phyloP scores from a whole-genome alignment of 495 filamentous ascomycete species.

The Xylaria scruposa region DNA sequence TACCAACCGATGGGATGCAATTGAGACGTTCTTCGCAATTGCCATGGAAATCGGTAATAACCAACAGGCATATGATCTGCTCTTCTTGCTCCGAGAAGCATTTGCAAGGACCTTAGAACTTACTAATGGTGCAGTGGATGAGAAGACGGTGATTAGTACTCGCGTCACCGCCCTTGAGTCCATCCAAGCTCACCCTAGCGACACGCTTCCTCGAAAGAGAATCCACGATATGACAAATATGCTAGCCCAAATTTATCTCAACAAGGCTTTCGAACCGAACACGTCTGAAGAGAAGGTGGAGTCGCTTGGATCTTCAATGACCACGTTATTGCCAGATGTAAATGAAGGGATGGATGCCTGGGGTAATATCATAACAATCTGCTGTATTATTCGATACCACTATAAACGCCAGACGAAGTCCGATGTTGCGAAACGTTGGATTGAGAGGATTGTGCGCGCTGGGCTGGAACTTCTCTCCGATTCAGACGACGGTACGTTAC shows the following conservation, averaged over 20 bases:
- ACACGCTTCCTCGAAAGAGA: conserved; percentile 30
- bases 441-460: conserved; percentile 41
- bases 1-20: conserved; percentile 37
- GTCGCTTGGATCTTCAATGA: conserved; percentile 28
- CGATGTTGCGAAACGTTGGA: conserved; percentile 37
- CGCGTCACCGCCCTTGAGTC: conserved; percentile 34
- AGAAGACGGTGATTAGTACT: conserved; percentile 32
- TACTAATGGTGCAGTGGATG: conserved; percentile 22
- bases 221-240: conserved; percentile 32
- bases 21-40: conserved; percentile 42
- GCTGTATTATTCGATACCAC: conserved; percentile 37
- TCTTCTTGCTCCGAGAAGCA: conserved; percentile 41
- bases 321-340: conserved; percentile 32
- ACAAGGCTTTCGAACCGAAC: conserved; percentile 32
- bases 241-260: conserved; percentile 34
- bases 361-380: conserved; percentile 26
- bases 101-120: conserved; percentile 38
- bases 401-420: conserved; percentile 40
- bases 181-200: conserved; percentile 29
- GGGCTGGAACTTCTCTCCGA: conserved; percentile 52
- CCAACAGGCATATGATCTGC: conserved; percentile 38
- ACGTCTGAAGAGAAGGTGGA: conserved; percentile 30
- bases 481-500: conserved; percentile 39
- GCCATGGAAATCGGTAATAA: conserved; percentile 38
- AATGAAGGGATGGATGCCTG: conserved; percentile 25